Base-by-base conservation (phyloP, 73 alveolate genomes). In the Paramecium bursaria region DNA sequence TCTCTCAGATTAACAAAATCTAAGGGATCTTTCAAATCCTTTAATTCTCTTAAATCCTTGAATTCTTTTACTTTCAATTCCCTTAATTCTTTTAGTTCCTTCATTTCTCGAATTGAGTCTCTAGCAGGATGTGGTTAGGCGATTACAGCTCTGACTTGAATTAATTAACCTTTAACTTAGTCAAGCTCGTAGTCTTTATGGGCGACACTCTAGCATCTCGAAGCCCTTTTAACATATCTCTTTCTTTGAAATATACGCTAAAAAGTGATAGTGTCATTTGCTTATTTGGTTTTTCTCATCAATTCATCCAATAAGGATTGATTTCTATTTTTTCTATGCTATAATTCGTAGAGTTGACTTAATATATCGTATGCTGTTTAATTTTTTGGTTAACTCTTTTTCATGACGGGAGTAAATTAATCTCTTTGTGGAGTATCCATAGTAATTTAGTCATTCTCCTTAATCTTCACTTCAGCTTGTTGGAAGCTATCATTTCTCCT, bases 401-500 rank as follows among this genome's bases (percentile, higher is more conserved):
- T 33, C 26, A 67, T 42, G 2, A 67, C 33, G 10, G 82, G 82
- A 5, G 82, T 42, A 67, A 67, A 67, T 42, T 67, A 14, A 15
- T 53, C 60, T 39, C 35, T 53, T 39, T 67, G 33, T 14, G 82
- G 82, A 67, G 55, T 67, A 13, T 67, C 82, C 19, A 39, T 1
- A 7, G 49, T 39, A 11, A 39, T 39, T 39, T 39, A 39, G 11
- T 39, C 49, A 7, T 5, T 39, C 5, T 19, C 15, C 10, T 27
- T 67, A 35, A 21, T 67, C 82, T 21, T 39, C 49, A 39, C 49
- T 67, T 67, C 82, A 21, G 44, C 44, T 31, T 15, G 44, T 42
- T 67, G 19, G 46, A 67, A 67, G 55, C 82, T 67, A 25, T 57
- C 82, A 67, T 67, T 67, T 21, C 82, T 31, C 10, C 57, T 31